Base-by-base conservation (phyloP, 2,329 filamentous ascomycete species). In the Esteya vermicola region DNA sequence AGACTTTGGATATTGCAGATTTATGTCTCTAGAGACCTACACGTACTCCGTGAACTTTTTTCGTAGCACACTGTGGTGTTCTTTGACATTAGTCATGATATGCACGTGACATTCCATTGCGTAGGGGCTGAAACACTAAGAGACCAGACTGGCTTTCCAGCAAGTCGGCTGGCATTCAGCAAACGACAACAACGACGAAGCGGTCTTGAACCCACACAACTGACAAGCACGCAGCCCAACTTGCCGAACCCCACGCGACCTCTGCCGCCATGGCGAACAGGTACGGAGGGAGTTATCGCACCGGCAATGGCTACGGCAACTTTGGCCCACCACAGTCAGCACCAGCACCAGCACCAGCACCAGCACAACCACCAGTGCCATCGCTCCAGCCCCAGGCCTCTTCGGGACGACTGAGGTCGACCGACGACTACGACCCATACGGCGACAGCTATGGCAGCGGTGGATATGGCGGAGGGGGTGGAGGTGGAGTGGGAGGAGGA, bases 351-450 rank as follows among this genome's bases (percentile, higher is more conserved):
- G 20, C 33, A 36, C 9, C 20, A 23, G 19, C 34, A n/a, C 19
- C 39, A 22, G 5, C 23, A n/a, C 41, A 32, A 5, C 40, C 3
- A 16, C 34, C 22, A 20, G 26, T 20, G 6, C 27, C 20, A 34
- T 31, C 20, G 14, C 25, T 14, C 6, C 33, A 36, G 30, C 33
- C 21, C 21, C 36, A 33, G 23, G 32, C 25, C 8, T 35, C 22
- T 13, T 32, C 22, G 22, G 26, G 22, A 9, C 39, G 39, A 4
- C 21, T 45, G 36, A 44, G 42, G 7, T 49, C 50, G 41, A 57
- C 59, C 39, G 68, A 67, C 28, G 68, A 71, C 41, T 70, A 70
- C 48, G 67, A 71, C 36, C 59, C 65, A 9, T 69, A 63, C 45
- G 61, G 62, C 44, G 65, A 62, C 47, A 59, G 56, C 33, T 38